These are phyloP conservation scores for Candida palmyrensis DNA, from an alignment of 805 yeast species.

Conservation along the genomic window DNA sequence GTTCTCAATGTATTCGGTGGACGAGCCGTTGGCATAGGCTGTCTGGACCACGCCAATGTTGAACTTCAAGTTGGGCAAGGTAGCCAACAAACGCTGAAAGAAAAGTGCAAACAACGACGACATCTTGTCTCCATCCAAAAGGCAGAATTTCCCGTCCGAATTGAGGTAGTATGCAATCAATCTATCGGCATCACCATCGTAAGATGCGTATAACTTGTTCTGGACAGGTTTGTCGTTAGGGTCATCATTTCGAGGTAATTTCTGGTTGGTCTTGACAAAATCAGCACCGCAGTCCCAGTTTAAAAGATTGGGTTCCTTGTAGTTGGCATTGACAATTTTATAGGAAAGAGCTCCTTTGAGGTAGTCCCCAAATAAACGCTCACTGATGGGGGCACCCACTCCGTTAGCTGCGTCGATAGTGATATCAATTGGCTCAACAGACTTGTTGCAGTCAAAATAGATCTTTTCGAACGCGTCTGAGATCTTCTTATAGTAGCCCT, in stretches of 20 bases:
- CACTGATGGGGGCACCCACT: conserved; percentile 81
- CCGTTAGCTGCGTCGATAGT: conserved; percentile 93
- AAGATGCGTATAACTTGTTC: conserved; percentile 63
- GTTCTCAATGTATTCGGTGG: conserved; percentile 65
- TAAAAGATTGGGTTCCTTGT: conserved; percentile 48
- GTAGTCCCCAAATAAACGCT: conserved; percentile 39
- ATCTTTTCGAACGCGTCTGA: conserved; percentile 48
- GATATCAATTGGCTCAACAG: conserved; percentile 45
- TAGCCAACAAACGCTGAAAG: conserved; percentile 46
- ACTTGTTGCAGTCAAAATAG: conserved; percentile 11
- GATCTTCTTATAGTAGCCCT: conserved; percentile 67
- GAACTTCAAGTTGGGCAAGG: conserved; percentile 39
- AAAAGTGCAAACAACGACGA: conserved; percentile 77
- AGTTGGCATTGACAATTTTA: conserved; percentile 49
- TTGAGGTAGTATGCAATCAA: conserved; percentile 71
- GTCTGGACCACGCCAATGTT: conserved; percentile 89
- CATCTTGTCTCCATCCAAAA: conserved; percentile 91
- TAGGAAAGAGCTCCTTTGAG: conserved; percentile 38
- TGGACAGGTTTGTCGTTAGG: conserved; percentile 27
- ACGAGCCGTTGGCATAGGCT: conserved; percentile 94
- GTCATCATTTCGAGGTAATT: conserved; percentile 57
- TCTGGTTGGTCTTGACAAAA: conserved; percentile 85
- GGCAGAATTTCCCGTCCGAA: conserved; percentile 32
- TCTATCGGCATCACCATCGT: conserved; percentile 97
- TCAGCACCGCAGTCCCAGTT: conserved; percentile 93